Conservation (phyloP, 106 monocot genomes). For the Alisma plantagoaquatica region DNA sequence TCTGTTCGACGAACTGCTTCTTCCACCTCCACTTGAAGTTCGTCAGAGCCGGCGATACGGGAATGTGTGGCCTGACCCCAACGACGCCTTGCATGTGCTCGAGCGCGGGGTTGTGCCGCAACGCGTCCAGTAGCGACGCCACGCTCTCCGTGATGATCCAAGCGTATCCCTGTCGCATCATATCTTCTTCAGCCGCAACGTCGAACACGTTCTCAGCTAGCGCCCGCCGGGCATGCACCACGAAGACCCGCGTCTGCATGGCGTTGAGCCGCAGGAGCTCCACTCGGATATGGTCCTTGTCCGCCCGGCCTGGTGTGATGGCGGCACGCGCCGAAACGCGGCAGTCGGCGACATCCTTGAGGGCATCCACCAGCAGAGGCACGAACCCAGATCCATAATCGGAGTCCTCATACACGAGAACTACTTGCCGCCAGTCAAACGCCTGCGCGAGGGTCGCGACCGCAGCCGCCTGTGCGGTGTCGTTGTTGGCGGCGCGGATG, state of each 20-base stretch:
- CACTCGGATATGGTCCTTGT: constrained; percentile 2
- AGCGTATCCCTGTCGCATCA: constrained; percentile 22
- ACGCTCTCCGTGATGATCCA: constrained; percentile 23
- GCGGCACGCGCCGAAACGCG: constrained; percentile 10
- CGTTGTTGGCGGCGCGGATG: constrained; percentile 4
- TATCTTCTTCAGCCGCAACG: background rate
- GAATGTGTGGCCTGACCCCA: constrained; percentile 45
- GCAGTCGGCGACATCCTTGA: constrained; percentile 1
- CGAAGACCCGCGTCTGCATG: constrained; percentile 15
- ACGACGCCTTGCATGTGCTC: constrained; percentile 54
- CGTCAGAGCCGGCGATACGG: constrained; percentile 2
- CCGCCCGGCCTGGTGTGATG: background rate
- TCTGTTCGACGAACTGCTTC: constrained; percentile 13
- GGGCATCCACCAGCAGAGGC: constrained; percentile 9
- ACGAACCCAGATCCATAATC: constrained; percentile 8
- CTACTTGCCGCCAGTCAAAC: constrained; percentile 12
- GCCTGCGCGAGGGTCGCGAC: constrained; percentile 9
- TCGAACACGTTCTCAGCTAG: constrained; percentile 8
- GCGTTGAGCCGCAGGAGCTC: constrained; percentile 11
- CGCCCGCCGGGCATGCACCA: constrained; percentile 7
- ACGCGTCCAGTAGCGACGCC: constrained; percentile 36
- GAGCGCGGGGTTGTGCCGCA: too few relatives aligned
- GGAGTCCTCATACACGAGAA: constrained; percentile 19
- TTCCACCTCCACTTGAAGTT: constrained; percentile 38
- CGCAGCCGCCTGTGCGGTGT: background rate